phyloP scores from a whole-genome alignment of 1,139 yeast species.

The Taphrina betulina region DNA sequence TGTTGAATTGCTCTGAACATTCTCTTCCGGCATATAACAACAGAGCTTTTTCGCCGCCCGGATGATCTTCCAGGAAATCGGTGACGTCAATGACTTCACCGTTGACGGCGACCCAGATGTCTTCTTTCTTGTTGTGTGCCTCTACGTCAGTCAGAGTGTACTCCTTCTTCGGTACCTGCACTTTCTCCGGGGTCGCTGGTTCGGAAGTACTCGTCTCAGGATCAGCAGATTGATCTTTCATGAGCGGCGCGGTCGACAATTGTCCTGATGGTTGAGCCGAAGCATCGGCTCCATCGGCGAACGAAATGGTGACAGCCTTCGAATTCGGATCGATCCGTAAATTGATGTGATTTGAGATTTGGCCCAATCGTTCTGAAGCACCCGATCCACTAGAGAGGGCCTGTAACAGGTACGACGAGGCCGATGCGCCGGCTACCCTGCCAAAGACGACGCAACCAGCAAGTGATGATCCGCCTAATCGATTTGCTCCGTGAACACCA shows the following conservation, averaged over 20 bases:
- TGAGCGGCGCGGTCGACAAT: background rate
- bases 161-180: conserved; percentile 40
- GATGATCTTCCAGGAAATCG: conserved; percentile 53
- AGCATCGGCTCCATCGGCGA: conserved; percentile 6
- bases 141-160: conserved; percentile 50
- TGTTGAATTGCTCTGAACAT: conserved; percentile 61
- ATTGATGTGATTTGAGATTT: conserved; percentile 26
- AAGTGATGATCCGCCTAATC: conserved; percentile 74
- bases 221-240: conserved; percentile 3
- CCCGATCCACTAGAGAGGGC: conserved; percentile 15
- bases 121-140: conserved; percentile 61
- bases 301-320: conserved; percentile 4
- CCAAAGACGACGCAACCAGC: conserved; percentile 83
- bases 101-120: conserved; percentile 60
- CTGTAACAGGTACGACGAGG: conserved; percentile 14
- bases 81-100: conserved; percentile 56
- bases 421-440: conserved; percentile 56
- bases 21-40: conserved; percentile 58
- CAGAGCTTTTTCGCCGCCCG: conserved; percentile 57
- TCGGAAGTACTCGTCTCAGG: background rate
- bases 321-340: conserved; percentile 11
- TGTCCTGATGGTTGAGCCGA: background rate
- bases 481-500: conserved; percentile 75
- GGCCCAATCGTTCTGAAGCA: conserved; percentile 29
- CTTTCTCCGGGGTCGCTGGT: conserved; percentile 23